Conservation (phyloP, 2,329 filamentous ascomycete species). For the Pseudocercospora fijiensis region DNA sequence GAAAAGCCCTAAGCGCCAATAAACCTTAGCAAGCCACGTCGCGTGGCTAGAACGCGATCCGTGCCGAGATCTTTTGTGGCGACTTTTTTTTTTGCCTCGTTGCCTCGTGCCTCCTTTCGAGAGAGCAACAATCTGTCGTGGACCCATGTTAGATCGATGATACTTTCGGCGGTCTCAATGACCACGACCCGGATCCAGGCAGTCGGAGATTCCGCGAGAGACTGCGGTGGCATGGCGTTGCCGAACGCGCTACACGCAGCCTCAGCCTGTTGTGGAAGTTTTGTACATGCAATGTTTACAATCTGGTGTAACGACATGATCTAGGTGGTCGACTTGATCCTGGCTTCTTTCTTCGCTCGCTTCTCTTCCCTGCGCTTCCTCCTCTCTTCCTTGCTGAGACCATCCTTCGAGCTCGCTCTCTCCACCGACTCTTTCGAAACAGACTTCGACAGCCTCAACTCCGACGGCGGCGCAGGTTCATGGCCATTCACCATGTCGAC, state of each 20-base stretch:
- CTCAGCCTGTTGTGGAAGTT: not conserved
- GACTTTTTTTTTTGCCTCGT: not conserved
- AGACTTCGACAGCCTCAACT: conserved; percentile 3
- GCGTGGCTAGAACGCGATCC: not conserved
- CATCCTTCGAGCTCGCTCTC: conserved; percentile 17
- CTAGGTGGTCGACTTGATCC: not conserved
- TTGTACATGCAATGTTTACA: not conserved
- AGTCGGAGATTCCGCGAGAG: not conserved
- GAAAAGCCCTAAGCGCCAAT: not conserved
- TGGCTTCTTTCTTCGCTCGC: conserved; percentile 38
- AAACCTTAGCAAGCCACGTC: conserved; percentile 1
- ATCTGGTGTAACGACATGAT: not conserved
- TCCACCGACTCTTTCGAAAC: conserved; percentile 29
- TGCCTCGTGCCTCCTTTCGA: not conserved
- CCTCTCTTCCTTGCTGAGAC: conserved; percentile 36
- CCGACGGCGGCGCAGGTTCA: not conserved
- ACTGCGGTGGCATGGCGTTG: not conserved
- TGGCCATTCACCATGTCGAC: conserved; percentile 32
- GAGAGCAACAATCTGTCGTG: not conserved
- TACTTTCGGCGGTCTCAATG: not conserved
- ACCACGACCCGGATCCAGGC: not conserved
- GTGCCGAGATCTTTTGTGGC: not conserved
- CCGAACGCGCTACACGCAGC: not conserved
- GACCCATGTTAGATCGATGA: not conserved
- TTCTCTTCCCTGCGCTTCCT: conserved; percentile 41